Conservation (phyloP, 805 yeast species). For the Wickerhamomyces queroliae region DNA sequence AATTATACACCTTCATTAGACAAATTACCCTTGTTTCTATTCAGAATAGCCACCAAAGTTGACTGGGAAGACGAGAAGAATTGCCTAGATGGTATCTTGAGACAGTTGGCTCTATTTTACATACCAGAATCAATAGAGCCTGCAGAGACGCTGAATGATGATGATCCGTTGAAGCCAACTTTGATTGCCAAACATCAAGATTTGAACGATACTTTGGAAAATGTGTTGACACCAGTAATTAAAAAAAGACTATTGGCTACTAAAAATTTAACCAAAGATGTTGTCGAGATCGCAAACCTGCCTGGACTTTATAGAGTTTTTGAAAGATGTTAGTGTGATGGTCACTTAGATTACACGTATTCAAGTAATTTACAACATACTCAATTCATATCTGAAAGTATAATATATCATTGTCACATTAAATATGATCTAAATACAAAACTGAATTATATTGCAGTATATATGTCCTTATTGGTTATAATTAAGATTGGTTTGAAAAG, state of each 20-base stretch:
- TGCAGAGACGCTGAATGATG: conserved; percentile 19
- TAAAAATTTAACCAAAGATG: conserved; percentile 38
- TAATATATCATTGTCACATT: not conserved
- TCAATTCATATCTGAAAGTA: not conserved
- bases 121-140: conserved; percentile 50
- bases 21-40: conserved; percentile 64
- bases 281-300: conserved; percentile 82
- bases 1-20: conserved; percentile 55
- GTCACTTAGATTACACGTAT: too few species aligned
- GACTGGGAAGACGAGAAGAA: conserved; percentile 62
- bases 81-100: conserved; percentile 62
- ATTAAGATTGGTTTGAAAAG: conserved; percentile 1
- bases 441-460: too few species aligned
- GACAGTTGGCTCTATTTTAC: conserved; percentile 67
- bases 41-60: conserved; percentile 51
- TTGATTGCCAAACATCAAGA: conserved; percentile 23
- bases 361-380: not conserved
- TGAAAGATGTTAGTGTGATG: conserved; percentile 79
- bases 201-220: conserved; percentile 41
- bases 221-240: conserved; percentile 57
- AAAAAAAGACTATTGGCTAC: conserved; percentile 65
- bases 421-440: too few species aligned
- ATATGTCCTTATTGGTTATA: too few species aligned
- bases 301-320: conserved; percentile 90
- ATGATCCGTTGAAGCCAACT: conserved; percentile 15